These are phyloP conservation scores for Colletotrichum sp. DNA, from an alignment of 2,329 filamentous ascomycete genomes.

Conservation along the genomic window DNA sequence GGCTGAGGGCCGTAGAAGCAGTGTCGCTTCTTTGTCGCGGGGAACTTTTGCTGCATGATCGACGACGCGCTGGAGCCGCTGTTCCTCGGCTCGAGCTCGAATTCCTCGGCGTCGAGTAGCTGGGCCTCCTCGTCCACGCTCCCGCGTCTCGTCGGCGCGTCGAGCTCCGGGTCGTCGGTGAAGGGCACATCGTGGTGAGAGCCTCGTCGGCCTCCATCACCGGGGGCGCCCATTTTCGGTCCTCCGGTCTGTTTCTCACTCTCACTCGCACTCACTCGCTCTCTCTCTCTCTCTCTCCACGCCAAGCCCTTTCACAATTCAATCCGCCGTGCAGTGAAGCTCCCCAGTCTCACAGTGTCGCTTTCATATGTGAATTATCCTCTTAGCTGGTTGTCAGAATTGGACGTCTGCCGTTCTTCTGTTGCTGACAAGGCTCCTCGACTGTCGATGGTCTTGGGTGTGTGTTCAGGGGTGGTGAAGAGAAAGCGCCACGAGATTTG, in stretches of 20 bases:
- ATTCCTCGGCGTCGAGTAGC: constrained; percentile 1
- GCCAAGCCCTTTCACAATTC: neutral
- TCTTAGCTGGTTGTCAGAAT: neutral
- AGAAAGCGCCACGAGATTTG: neutral
- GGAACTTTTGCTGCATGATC: constrained; percentile 10
- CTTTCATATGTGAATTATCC: neutral
- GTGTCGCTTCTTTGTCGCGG: constrained; percentile 2
- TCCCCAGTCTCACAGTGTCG: neutral
- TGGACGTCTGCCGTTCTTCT: neutral
- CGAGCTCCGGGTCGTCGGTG: constrained; percentile 8
- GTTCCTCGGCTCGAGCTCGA: constrained; percentile 4
- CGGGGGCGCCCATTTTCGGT: constrained; percentile 4
- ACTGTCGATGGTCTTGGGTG: neutral
- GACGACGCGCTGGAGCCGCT: constrained; percentile 5
- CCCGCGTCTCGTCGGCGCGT: neutral
- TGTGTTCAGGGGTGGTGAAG: neutral
- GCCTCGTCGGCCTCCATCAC: neutral
- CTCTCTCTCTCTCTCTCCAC: neutral
- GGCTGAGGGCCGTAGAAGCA: constrained; percentile 11
- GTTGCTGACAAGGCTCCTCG: neutral
- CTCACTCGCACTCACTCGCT: neutral
- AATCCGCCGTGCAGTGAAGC: neutral
- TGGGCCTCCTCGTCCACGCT: constrained; percentile 11
- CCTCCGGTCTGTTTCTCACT: neutral
- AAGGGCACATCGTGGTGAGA: neutral